Evolutionary conservation across 2,329 filamentous ascomycete species (phyloP).

Genomic region (Ambrosiella cleistominuta): DNA sequence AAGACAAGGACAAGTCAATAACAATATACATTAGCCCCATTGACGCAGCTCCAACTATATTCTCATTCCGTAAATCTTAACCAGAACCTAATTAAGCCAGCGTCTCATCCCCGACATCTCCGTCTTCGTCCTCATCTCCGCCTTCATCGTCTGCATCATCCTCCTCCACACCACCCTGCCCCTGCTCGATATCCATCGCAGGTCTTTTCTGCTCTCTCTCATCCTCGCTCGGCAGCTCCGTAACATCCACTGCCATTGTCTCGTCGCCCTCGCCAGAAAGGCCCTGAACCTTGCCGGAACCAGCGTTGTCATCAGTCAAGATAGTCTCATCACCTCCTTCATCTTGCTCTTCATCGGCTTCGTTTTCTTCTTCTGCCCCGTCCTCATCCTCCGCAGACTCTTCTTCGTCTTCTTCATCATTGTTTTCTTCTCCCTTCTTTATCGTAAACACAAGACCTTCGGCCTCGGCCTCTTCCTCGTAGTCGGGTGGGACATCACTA

Average conservation of each 20-base stretch:
- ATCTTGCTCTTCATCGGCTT: conserved; percentile 14
- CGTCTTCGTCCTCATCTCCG: not conserved
- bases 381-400: conserved; percentile 16
- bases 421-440: conserved; percentile 15
- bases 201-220: not conserved
- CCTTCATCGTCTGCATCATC: conserved; percentile 5
- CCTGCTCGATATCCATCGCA: not conserved
- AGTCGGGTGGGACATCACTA: too few relatives aligned
- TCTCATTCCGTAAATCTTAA: not conserved
- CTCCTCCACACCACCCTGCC: not conserved
- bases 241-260: not conserved
- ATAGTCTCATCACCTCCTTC: conserved; percentile 18
- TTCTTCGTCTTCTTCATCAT: conserved; percentile 24
- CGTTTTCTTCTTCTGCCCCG: conserved; percentile 19
- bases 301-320: conserved; percentile 19
- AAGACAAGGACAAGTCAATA: too few relatives aligned
- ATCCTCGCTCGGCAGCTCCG: not conserved
- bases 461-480: too few relatives aligned
- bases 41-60: too few relatives aligned
- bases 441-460: too few relatives aligned
- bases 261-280: not conserved
- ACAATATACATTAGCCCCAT: too few relatives aligned
- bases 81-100: not conserved
- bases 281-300: not conserved
- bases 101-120: conserved; percentile 4